phyloP scores from a whole-genome alignment of 2,329 filamentous ascomycete genomes.

The Exophiala sp. region DNA sequence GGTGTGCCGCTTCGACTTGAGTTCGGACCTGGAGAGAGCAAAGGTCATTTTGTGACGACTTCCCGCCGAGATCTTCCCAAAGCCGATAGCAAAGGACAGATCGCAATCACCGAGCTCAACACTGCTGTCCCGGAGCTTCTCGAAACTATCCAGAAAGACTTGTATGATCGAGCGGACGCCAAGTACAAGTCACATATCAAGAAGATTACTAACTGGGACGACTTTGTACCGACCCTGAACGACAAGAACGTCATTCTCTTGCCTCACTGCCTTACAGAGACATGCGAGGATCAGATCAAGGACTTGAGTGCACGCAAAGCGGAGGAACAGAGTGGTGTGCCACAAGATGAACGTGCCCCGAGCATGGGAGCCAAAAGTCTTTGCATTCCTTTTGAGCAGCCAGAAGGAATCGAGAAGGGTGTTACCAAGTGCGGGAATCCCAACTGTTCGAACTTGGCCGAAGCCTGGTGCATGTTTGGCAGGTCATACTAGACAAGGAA shows the following conservation, averaged over 20 bases:
- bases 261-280: slow-evolving; percentile 77
- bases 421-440: slow-evolving; percentile 92
- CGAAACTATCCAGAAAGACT: slow-evolving; percentile 82
- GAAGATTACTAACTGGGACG: slow-evolving; percentile 79
- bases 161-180: slow-evolving; percentile 72
- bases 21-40: slow-evolving; percentile 91
- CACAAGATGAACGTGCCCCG: slow-evolving; percentile 69
- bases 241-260: slow-evolving; percentile 89
- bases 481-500: slow-evolving; percentile 38
- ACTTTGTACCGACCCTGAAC: slow-evolving; percentile 87
- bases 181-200: slow-evolving; percentile 78
- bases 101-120: slow-evolving; percentile 69
- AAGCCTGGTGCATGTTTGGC: slow-evolving; percentile 92
- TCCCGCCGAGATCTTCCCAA: slow-evolving; percentile 76
- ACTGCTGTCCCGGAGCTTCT: slow-evolving; percentile 75
- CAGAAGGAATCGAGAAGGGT: slow-evolving; percentile 70
- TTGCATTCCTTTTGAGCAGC: slow-evolving; percentile 83
- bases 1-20: slow-evolving; percentile 92
- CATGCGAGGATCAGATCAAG: slow-evolving; percentile 94
- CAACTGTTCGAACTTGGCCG: slow-evolving; percentile 70
- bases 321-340: slow-evolving; percentile 58
- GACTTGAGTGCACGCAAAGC: slow-evolving; percentile 76
- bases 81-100: slow-evolving; percentile 59
- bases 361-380: slow-evolving; percentile 74
- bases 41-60: slow-evolving; percentile 76